These are phyloP conservation scores for Didymella arachidicola DNA, from an alignment of 2,329 filamentous ascomycete genomes.

Conservation along the genomic window DNA sequence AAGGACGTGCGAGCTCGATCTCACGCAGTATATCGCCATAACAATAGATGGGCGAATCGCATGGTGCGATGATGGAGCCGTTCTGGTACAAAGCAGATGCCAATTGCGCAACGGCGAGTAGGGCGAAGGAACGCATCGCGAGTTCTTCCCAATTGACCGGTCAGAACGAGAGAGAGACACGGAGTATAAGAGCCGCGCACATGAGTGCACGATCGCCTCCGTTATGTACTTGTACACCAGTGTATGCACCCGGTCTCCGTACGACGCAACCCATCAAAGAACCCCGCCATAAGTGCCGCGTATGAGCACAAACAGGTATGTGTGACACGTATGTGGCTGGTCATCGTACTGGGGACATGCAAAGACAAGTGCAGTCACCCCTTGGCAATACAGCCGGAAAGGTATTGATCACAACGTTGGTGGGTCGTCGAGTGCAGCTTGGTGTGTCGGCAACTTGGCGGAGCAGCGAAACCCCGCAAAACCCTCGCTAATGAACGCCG, in stretches of 20 bases:
- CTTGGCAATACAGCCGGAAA: constrained; percentile 19
- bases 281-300: constrained; percentile 27
- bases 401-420: constrained; percentile 12
- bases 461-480: constrained; percentile 19
- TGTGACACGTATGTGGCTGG: constrained; percentile 35
- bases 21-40: constrained; percentile 69
- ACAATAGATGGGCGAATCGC: constrained; percentile 73
- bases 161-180: constrained; percentile 10
- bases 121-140: constrained; percentile 24
- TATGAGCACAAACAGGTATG: constrained; percentile 18
- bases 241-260: constrained; percentile 14
- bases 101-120: constrained; percentile 35
- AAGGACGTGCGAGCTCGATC: constrained; percentile 69
- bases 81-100: constrained; percentile 63
- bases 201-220: background rate
- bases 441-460: constrained; percentile 8
- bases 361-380: constrained; percentile 10
- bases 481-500: constrained; percentile 14
- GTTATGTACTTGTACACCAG: constrained; percentile 14
- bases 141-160: constrained; percentile 11
- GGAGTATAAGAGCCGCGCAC: background rate
- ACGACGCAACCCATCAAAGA: constrained; percentile 21
- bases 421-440: constrained; percentile 11
- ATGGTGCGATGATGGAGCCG: constrained; percentile 68
- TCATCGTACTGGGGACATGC: constrained; percentile 10